Percentiles rank a stretch among this genome's conserved stretches.
phyloP scores from a whole-genome alignment of 2,329 filamentous ascomycete species.

The Ceratocystis ficicola region DNA sequence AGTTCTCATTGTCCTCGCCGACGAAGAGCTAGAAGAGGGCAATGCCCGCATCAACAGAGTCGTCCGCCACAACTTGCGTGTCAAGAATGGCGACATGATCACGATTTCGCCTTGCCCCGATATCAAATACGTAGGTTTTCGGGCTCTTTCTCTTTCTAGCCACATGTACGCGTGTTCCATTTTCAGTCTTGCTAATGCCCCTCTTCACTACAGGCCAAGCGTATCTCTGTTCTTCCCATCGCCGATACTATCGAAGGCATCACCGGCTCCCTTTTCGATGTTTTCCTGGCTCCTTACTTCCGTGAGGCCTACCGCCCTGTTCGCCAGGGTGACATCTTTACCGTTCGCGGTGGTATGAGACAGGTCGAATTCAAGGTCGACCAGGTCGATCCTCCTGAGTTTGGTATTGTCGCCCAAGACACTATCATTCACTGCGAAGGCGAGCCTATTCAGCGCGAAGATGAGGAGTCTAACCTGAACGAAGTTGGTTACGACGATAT shows the following conservation, averaged over 20 bases:
- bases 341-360: constrained; percentile 92
- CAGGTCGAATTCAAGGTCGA: constrained; percentile 99
- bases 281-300: constrained; percentile 99
- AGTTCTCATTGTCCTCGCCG: constrained; percentile 89
- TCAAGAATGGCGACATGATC: constrained; percentile 97
- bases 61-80: constrained; percentile 91
- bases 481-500: constrained; percentile 99
- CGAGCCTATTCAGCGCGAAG: constrained; percentile 85
- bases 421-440: constrained; percentile 99
- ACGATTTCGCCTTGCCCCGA: constrained; percentile 96
- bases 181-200: not conserved
- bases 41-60: constrained; percentile 97
- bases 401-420: constrained; percentile 96
- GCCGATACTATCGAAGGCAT: constrained; percentile 96
- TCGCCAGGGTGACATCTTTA: constrained; percentile 94
- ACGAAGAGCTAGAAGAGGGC: constrained; percentile 96
- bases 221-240: constrained; percentile 94
- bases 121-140: constrained; percentile 88
- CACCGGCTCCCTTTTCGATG: constrained; percentile 94
- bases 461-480: constrained; percentile 98
- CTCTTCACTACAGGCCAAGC: constrained; percentile 63
- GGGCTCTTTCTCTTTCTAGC: not conserved
- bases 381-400: constrained; percentile 95
- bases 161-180: not conserved
- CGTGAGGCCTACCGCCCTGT: constrained; percentile 96